A percentile compares a stretch with the other conserved stretches of the same genome.
Conservation (phyloP, 148 eudicot species). For the Diospyros lotus region DNA sequence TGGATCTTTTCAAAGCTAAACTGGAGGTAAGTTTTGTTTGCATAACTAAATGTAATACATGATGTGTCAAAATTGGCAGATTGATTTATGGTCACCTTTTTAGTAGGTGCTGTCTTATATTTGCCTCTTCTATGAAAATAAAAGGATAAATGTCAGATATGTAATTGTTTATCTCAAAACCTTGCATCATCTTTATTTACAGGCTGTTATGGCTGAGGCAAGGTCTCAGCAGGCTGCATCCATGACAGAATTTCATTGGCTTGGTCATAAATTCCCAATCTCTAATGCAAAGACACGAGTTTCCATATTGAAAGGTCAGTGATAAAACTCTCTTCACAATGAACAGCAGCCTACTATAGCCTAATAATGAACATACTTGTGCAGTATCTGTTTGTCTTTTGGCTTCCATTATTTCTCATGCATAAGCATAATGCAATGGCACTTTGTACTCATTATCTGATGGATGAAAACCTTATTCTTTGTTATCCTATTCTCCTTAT, state of each 20-base stretch:
- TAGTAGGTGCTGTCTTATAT: not conserved
- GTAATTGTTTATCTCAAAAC: not conserved
- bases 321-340: not conserved
- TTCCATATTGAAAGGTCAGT: conserved; percentile 79
- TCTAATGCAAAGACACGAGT: conserved; percentile 96
- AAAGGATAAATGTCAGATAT: not conserved
- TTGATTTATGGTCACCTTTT: not conserved
- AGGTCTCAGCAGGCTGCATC: conserved; percentile 99
- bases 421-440: not conserved
- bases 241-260: conserved; percentile 95
- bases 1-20: conserved; percentile 92
- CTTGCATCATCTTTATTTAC: conserved; percentile 23
- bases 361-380: not conserved
- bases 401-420: conserved; percentile 10
- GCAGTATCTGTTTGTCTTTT: conserved; percentile 5
- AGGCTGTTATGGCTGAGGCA: conserved; percentile 98
- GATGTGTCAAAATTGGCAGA: not conserved
- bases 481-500: not conserved
- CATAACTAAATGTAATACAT: not conserved
- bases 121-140: not conserved
- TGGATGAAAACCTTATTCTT: conserved; percentile 2
- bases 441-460: not conserved
- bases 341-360: not conserved
- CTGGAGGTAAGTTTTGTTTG: conserved; percentile 49
- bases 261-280: conserved; percentile 79